A percentile compares a stretch with the other conserved stretches of the same genome.
phyloP scores from a whole-genome alignment of 1,284 basidiomycete genomes.

The Sanghuangporus weigelae region DNA sequence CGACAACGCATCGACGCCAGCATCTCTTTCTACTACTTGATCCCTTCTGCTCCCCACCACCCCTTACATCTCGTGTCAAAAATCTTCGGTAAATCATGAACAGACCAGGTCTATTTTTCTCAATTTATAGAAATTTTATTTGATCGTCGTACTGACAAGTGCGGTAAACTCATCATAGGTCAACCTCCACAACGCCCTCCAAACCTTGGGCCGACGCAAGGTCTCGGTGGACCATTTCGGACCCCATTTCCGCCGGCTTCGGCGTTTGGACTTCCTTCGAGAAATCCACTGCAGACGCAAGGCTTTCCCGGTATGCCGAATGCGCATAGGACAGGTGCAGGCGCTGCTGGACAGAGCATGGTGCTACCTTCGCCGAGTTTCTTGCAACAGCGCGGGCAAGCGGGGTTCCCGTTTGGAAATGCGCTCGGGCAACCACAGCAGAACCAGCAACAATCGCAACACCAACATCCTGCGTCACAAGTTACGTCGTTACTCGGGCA shows the following conservation, averaged over 20 bases:
- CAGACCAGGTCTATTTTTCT: constrained; percentile 19
- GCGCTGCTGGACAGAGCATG: constrained; percentile 41
- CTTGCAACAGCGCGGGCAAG: constrained; percentile 55
- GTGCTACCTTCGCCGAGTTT: constrained; percentile 58
- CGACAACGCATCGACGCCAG: constrained; percentile 3
- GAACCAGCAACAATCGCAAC: constrained; percentile 34
- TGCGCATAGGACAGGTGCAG: constrained; percentile 38
- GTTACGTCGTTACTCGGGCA: constrained; percentile 20
- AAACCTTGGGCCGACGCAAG: constrained; percentile 60
- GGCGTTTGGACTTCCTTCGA: constrained; percentile 56
- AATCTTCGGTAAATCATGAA: constrained; percentile 18
- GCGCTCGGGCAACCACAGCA: constrained; percentile 44
- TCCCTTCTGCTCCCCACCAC: not conserved
- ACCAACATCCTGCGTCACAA: constrained; percentile 16
- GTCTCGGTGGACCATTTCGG: constrained; percentile 57
- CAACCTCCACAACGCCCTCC: constrained; percentile 76
- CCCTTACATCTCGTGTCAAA: not conserved
- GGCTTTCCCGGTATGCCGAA: constrained; percentile 50
- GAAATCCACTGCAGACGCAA: constrained; percentile 46
- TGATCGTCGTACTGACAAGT: not conserved
- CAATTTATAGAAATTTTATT: not conserved
- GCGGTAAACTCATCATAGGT: constrained; percentile 38
- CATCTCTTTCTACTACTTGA: not conserved
- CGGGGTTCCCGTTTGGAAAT: constrained; percentile 51
- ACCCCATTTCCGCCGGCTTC: constrained; percentile 43